A percentile compares a stretch with the other conserved stretches of the same genome.
Evolutionary conservation across 768 basidiomycete species (phyloP).

Genomic region (Suillus sp.): DNA sequence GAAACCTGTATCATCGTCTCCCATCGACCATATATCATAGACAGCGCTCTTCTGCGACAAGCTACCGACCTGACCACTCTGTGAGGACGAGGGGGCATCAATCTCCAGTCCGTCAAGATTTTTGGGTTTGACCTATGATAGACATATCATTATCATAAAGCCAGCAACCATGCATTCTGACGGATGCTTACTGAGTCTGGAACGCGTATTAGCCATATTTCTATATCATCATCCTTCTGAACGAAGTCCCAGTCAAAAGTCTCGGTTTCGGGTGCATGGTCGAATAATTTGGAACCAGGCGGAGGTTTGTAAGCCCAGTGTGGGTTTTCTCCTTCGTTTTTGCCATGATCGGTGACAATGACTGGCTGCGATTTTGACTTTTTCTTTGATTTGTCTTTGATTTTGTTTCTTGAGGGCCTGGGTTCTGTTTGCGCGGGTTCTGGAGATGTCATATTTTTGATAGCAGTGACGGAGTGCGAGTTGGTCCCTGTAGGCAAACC

Average conservation of each 20-base stretch:
- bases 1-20: constrained; percentile 36
- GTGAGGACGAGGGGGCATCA: constrained; percentile 43
- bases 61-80: constrained; percentile 46
- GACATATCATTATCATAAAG: background rate
- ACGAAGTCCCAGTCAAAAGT: constrained; percentile 73
- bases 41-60: constrained; percentile 54
- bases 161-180: constrained; percentile 10
- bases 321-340: constrained; percentile 56
- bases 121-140: constrained; percentile 61
- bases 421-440: constrained; percentile 17
- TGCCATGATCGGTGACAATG: constrained; percentile 32
- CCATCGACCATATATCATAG: constrained; percentile 70
- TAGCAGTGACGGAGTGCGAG: background rate
- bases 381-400: constrained; percentile 22
- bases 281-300: constrained; percentile 48
- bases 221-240: constrained; percentile 54
- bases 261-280: constrained; percentile 44
- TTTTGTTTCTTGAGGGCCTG: constrained; percentile 15
- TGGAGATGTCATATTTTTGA: constrained; percentile 27
- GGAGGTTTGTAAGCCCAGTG: constrained; percentile 67
- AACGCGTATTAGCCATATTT: constrained; percentile 71
- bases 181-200: constrained; percentile 58
- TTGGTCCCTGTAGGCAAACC: background rate
- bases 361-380: constrained; percentile 11
- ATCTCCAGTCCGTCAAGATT: constrained; percentile 57